Evolutionary conservation across 306 rosid genomes (phyloP).

Genomic region (Argentina anserina): DNA sequence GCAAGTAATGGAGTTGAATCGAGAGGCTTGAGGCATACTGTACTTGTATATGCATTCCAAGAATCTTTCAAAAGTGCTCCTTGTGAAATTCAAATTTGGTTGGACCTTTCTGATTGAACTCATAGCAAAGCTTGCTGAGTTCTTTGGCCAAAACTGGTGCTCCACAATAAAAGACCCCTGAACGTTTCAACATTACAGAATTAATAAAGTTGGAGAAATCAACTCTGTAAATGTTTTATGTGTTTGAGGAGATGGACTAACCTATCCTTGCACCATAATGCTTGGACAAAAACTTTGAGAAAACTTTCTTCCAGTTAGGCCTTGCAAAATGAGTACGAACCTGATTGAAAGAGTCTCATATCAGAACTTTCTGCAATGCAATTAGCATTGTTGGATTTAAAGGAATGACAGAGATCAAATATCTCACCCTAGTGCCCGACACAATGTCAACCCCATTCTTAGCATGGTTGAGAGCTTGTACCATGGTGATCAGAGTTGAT

Average conservation of each 20-base stretch:
- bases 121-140: slow-evolving; percentile 82
- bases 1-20: slow-evolving; percentile 20
- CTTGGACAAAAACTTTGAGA: slow-evolving; percentile 84
- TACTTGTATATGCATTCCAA: slow-evolving; percentile 5
- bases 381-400: neutral
- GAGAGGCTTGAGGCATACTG: slow-evolving; percentile 21
- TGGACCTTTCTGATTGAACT: slow-evolving; percentile 92
- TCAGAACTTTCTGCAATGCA: neutral
- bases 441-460: slow-evolving; percentile 97
- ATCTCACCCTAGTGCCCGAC: slow-evolving; percentile 86
- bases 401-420: slow-evolving; percentile 11
- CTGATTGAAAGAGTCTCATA: slow-evolving; percentile 31
- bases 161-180: slow-evolving; percentile 98
- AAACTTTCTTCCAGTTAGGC: slow-evolving; percentile 99
- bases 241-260: slow-evolving; percentile 32
- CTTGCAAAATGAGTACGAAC: slow-evolving; percentile 98
- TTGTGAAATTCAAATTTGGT: slow-evolving; percentile 98
- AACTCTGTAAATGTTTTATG: neutral
- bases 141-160: slow-evolving; percentile 95
- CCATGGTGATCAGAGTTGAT: slow-evolving; percentile 98
- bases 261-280: slow-evolving; percentile 89
- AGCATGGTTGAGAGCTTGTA: slow-evolving; percentile 99
- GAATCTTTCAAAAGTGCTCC: slow-evolving; percentile 71
- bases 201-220: slow-evolving; percentile 9
- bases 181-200: slow-evolving; percentile 27